A percentile compares a stretch with the other conserved stretches of the same genome.
phyloP scores from a whole-genome alignment of 805 yeast species.

The Sugiyamaella mastotermitis region DNA sequence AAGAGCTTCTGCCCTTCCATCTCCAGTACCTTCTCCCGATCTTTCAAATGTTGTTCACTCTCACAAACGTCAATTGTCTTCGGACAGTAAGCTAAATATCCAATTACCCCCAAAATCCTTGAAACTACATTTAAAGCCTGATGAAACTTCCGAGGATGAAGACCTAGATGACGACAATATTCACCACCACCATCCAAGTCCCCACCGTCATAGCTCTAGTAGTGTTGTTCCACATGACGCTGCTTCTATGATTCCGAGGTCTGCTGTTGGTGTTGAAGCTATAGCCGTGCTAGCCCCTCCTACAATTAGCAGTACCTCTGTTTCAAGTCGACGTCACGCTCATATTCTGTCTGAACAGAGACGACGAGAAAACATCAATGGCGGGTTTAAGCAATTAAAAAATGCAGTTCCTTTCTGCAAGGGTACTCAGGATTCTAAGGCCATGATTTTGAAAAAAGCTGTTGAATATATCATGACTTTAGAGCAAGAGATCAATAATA shows the following conservation, averaged over 20 bases:
- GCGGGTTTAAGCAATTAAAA: conserved; percentile 38
- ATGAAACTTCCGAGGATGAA: background rate
- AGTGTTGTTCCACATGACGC: too few relatives aligned
- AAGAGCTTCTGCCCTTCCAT: too few relatives aligned
- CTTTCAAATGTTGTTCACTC: too few relatives aligned
- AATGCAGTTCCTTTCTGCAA: conserved; percentile 37
- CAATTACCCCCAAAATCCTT: too few relatives aligned
- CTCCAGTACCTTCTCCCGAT: too few relatives aligned
- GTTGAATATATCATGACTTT: conserved; percentile 38
- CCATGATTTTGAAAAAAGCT: conserved; percentile 37
- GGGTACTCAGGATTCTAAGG: conserved; percentile 41
- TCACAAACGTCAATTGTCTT: too few relatives aligned
- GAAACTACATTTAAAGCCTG: too few relatives aligned
- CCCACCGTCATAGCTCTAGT: too few relatives aligned
- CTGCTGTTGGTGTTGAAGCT: conserved; percentile 6
- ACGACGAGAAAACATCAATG: conserved; percentile 41
- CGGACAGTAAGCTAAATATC: too few relatives aligned
- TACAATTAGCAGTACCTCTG: conserved; percentile 19
- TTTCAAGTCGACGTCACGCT: conserved; percentile 30
- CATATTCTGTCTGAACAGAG: conserved; percentile 43
- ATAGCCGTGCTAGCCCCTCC: conserved; percentile 21
- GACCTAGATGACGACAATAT: background rate
- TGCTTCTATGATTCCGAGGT: too few relatives aligned
- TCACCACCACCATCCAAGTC: conserved; percentile 1
- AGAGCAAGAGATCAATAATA: conserved; percentile 25